phyloP scores from a whole-genome alignment of 345 rosid genomes.

The Aquilaria yunnanensis region DNA sequence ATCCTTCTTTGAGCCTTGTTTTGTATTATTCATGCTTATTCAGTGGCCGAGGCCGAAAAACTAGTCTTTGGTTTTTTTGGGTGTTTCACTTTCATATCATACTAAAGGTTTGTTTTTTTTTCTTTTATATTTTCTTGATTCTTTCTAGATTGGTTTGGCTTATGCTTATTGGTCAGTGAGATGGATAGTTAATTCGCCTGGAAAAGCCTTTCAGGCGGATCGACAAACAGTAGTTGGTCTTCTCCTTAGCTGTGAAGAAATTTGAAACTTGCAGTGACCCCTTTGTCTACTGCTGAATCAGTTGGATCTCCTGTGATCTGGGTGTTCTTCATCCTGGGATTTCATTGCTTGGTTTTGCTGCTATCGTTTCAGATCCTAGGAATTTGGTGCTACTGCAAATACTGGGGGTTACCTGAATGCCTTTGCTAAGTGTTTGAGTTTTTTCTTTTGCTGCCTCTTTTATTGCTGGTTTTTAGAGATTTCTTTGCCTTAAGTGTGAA shows the following conservation, averaged over 20 bases:
- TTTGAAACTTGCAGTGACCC: neutral
- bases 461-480: neutral
- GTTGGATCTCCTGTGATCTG: neutral
- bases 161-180: slow-evolving; percentile 2
- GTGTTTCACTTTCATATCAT: neutral
- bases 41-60: neutral
- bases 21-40: neutral
- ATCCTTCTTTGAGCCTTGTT: slow-evolving; percentile 3
- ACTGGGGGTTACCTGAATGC: neutral
- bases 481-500: neutral
- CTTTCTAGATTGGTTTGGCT: slow-evolving; percentile 7
- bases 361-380: neutral
- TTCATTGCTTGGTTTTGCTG: slow-evolving; percentile 10
- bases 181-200: slow-evolving; percentile 6
- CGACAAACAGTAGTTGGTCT: slow-evolving; percentile 9
- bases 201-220: slow-evolving; percentile 9
- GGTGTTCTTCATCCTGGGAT: slow-evolving; percentile 11
- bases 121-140: slow-evolving; percentile 6
- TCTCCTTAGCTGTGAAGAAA: neutral
- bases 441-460: slow-evolving; percentile 3
- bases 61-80: slow-evolving; percentile 8
- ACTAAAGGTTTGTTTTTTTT: slow-evolving; percentile 8
- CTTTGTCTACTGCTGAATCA: slow-evolving; percentile 4
- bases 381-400: neutral
- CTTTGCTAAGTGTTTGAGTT: neutral